Conservation (phyloP, 345 rosid species). For the Arabidopsis suecica region DNA sequence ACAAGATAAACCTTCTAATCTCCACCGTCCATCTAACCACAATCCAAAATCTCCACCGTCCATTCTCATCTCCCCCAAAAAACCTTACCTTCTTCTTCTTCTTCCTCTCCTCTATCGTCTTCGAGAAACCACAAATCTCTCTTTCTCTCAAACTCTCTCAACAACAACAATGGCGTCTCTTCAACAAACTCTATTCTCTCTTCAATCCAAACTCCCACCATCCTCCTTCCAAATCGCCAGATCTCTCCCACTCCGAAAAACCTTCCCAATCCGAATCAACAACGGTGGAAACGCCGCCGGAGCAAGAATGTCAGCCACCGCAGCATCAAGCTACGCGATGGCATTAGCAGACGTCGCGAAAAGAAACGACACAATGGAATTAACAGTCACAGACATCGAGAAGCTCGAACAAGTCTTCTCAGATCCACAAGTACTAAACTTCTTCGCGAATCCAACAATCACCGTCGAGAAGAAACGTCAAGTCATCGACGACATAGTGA, state of each 20-base stretch:
- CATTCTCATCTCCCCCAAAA: background rate
- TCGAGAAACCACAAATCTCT: constrained; percentile 39
- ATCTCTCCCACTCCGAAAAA: constrained; percentile 48
- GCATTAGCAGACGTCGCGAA: constrained; percentile 81
- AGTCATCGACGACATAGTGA: constrained; percentile 65
- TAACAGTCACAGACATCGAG: constrained; percentile 74
- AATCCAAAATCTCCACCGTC: constrained; percentile 17
- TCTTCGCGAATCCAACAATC: constrained; percentile 72
- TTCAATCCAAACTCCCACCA: constrained; percentile 60
- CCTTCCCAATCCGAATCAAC: constrained; percentile 46
- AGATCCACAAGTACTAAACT: constrained; percentile 52
- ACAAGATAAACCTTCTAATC: constrained; percentile 44
- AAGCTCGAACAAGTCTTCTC: constrained; percentile 75
- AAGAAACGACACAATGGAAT: constrained; percentile 62
- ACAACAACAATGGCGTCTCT: constrained; percentile 72
- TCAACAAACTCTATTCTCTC: constrained; percentile 55
- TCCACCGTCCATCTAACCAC: constrained; percentile 31
- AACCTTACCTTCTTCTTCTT: constrained; percentile 42
- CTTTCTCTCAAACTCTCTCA: constrained; percentile 11
- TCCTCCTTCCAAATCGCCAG: constrained; percentile 49
- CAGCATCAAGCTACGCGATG: constrained; percentile 72
- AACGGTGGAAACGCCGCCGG: constrained; percentile 47
- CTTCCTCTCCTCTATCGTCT: constrained; percentile 30
- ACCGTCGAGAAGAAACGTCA: constrained; percentile 54
- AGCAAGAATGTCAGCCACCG: constrained; percentile 64